Conservation (phyloP, 371 early-diverging fungal species). For the Chytridium lagenaria region DNA sequence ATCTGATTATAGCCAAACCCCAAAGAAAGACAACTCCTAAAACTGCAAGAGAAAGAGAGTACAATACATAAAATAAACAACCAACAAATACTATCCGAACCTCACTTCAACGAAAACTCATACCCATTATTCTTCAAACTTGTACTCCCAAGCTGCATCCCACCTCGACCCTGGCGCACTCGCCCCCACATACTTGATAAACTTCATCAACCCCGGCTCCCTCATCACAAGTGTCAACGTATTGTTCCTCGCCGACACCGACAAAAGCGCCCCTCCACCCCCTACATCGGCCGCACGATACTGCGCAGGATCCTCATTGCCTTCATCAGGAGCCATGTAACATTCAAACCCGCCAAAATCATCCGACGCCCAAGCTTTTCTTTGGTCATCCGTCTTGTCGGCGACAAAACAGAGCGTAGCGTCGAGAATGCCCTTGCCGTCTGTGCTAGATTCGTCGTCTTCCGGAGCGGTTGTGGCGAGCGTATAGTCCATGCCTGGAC, state of each 20-base stretch:
- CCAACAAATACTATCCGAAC: too few relatives aligned
- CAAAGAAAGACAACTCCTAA: too few relatives aligned
- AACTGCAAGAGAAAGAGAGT: too few relatives aligned
- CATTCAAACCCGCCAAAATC: conserved; percentile 79
- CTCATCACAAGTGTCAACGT: conserved; percentile 69
- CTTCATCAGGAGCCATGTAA: conserved; percentile 73
- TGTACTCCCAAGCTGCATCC: conserved; percentile 78
- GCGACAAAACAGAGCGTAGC: conserved; percentile 60
- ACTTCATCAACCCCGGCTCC: conserved; percentile 70
- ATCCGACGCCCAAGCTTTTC: conserved; percentile 62
- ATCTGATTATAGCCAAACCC: too few relatives aligned
- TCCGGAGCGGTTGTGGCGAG: conserved; percentile 57
- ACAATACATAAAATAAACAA: too few relatives aligned
- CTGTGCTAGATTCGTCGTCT: neutral
- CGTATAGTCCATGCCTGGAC: conserved; percentile 76
- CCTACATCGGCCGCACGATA: conserved; percentile 56
- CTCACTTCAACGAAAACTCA: neutral
- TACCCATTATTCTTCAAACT: conserved; percentile 32
- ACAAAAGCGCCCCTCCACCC: conserved; percentile 72
- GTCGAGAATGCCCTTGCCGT: conserved; percentile 49
- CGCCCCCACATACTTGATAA: conserved; percentile 79
- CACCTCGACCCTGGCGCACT: conserved; percentile 64
- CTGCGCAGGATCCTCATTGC: conserved; percentile 72
- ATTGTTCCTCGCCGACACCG: conserved; percentile 68
- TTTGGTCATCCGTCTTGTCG: conserved; percentile 32